Conservation (phyloP, 495 filamentous ascomycete genomes). For the Aspergillus taichungensis region DNA sequence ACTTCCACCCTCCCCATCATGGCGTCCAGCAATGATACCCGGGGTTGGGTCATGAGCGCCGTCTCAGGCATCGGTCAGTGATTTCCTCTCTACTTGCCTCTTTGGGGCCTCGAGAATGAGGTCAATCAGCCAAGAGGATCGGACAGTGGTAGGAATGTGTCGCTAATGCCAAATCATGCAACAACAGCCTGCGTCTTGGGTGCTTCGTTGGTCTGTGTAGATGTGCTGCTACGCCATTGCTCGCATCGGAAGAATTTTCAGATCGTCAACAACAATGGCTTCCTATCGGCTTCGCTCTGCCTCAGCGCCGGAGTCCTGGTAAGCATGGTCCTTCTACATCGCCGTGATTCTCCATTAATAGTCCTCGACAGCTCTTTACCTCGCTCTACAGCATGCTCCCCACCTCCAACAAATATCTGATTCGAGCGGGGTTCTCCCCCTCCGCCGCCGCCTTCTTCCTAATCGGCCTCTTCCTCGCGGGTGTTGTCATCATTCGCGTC, state of each 20-base stretch:
- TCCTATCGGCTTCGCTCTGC: conserved; percentile 81
- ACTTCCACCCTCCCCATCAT: conserved; percentile 16
- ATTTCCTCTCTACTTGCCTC: not conserved
- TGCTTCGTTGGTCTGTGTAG: conserved; percentile 78
- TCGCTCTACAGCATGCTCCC: conserved; percentile 93
- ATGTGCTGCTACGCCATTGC: conserved; percentile 62
- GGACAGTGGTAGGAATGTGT: too few species aligned
- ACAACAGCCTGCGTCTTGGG: conserved; percentile 67
- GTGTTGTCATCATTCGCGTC: conserved; percentile 76
- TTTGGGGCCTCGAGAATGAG: not conserved
- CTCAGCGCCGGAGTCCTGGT: conserved; percentile 98
- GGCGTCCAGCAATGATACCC: conserved; percentile 65
- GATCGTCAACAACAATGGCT: conserved; percentile 81
- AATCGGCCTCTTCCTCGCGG: conserved; percentile 69
- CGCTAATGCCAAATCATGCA: too few species aligned
- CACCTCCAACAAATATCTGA: conserved; percentile 66
- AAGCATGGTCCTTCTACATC: conserved; percentile 15
- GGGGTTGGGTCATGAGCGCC: conserved; percentile 87
- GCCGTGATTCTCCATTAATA: conserved; percentile 5
- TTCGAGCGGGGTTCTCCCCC: conserved; percentile 54
- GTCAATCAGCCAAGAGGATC: too few species aligned
- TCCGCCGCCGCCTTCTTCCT: conserved; percentile 60
- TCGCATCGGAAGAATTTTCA: conserved; percentile 67
- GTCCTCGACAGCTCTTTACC: conserved; percentile 65
- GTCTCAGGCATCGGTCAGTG: conserved; percentile 70